A percentile compares a stretch with the other conserved stretches of the same genome.
Conservation (phyloP, 2,329 filamentous ascomycete species). For the Ilyonectria robusta region DNA sequence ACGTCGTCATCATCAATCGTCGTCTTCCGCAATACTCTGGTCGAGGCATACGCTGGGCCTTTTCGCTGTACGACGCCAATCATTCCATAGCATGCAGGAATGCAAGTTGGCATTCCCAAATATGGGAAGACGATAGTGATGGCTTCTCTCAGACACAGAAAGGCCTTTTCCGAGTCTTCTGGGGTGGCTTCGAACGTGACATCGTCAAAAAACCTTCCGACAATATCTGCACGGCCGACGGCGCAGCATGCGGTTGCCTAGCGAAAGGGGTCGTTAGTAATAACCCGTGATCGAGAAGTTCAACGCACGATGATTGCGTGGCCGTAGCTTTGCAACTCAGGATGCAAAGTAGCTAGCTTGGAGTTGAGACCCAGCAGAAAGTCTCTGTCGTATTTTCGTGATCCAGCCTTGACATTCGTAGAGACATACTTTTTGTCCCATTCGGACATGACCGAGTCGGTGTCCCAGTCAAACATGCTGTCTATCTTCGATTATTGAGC, state of each 20-base stretch:
- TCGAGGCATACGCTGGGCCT: constrained; percentile 30
- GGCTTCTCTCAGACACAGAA: constrained; percentile 31
- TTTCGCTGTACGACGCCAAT: constrained; percentile 37
- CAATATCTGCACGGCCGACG: constrained; percentile 34
- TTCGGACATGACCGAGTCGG: constrained; percentile 29
- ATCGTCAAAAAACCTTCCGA: constrained; percentile 33
- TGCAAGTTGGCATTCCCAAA: constrained; percentile 35
- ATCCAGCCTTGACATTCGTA: constrained; percentile 29
- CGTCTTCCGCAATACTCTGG: constrained; percentile 26
- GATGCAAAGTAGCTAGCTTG: constrained; percentile 10
- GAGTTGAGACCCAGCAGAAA: constrained; percentile 27
- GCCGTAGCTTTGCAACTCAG: constrained; percentile 15
- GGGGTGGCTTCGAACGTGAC: constrained; percentile 25
- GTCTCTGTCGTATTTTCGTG: constrained; percentile 24
- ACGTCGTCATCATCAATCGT: constrained; percentile 33
- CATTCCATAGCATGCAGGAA: constrained; percentile 39
- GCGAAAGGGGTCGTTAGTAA: not conserved
- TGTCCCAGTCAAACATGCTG: constrained; percentile 33
- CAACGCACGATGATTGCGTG: constrained; percentile 28
- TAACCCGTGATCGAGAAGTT: not conserved
- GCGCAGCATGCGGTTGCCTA: constrained; percentile 35
- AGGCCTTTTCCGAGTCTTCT: constrained; percentile 25
- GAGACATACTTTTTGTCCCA: constrained; percentile 37
- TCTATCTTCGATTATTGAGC: not conserved
- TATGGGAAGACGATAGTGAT: constrained; percentile 37